Evolutionary conservation across 768 basidiomycete genomes (phyloP).

Genomic region (Pulveroboletus frians): DNA sequence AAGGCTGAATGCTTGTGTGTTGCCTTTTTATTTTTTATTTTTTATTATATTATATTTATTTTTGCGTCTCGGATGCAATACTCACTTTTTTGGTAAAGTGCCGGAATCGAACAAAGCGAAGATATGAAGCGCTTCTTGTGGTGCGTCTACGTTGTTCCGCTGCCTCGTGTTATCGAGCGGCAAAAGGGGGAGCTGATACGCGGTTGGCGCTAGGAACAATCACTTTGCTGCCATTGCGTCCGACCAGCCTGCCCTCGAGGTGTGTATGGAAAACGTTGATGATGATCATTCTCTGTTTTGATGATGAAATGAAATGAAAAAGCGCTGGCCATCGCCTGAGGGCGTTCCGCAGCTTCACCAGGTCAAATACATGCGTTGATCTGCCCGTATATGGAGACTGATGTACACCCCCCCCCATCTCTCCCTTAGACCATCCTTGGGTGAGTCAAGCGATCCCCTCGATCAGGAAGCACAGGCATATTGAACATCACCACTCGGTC

Average conservation of each 20-base stretch:
- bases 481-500: neutral
- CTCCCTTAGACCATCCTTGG: constrained; percentile 48
- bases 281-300: neutral
- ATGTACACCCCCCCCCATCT: neutral
- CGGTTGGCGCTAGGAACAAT: constrained; percentile 47
- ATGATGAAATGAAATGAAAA: neutral
- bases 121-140: constrained; percentile 73
- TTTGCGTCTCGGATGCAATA: neutral
- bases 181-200: neutral
- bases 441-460: constrained; percentile 33
- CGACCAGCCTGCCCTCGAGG: constrained; percentile 64
- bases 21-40: neutral
- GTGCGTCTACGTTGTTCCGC: constrained; percentile 30
- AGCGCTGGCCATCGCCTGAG: constrained; percentile 52
- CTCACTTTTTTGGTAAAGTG: constrained; percentile 33
- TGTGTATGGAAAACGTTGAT: constrained; percentile 16
- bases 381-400: neutral
- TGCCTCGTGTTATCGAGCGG: neutral
- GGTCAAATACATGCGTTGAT: constrained; percentile 21
- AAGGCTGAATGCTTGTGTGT: constrained; percentile 49
- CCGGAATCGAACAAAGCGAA: constrained; percentile 63
- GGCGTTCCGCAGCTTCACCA: constrained; percentile 49
- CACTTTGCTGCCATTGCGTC: constrained; percentile 68
- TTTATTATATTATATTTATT: neutral
- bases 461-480: neutral